Percentiles rank a stretch among this genome's conserved stretches.
These are phyloP conservation scores for Flaveria floridana DNA, from an alignment of 140 eudicot genomes.

Conservation along the genomic window DNA sequence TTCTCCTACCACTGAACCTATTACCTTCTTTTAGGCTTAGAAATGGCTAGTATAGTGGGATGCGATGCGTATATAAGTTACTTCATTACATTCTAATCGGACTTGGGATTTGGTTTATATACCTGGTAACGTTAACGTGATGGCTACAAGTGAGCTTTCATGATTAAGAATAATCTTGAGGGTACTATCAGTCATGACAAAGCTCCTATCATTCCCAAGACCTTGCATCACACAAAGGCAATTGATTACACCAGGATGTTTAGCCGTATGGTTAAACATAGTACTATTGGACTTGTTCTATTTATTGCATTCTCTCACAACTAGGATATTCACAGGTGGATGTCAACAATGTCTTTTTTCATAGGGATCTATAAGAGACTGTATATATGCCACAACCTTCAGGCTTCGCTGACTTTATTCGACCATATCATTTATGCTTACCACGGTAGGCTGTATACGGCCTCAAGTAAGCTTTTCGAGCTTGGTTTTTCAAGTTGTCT, in stretches of 20 bases:
- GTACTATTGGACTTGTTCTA: neutral
- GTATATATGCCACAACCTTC: too few relatives aligned
- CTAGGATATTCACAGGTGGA: neutral
- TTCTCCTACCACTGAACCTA: neutral
- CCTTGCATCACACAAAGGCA: neutral
- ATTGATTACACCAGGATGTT: constrained; percentile 1
- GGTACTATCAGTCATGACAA: neutral
- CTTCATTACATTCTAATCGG: neutral
- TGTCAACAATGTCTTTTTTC: too few relatives aligned
- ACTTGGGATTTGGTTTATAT: neutral
- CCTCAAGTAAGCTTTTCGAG: too few relatives aligned
- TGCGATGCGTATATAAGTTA: neutral
- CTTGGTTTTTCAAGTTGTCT: too few relatives aligned
- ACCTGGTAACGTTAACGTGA: neutral
- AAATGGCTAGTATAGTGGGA: neutral
- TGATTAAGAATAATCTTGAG: neutral
- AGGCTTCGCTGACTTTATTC: too few relatives aligned
- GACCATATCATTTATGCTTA: too few relatives aligned
- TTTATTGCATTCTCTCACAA: neutral
- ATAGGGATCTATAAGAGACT: too few relatives aligned
- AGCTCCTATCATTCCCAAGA: neutral
- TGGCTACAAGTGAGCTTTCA: neutral
- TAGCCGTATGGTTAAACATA: neutral
- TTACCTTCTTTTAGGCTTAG: neutral
- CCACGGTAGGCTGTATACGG: too few relatives aligned